Base-by-base conservation (phyloP, 2,329 filamentous ascomycete genomes). In the Calonectria naviculata region DNA sequence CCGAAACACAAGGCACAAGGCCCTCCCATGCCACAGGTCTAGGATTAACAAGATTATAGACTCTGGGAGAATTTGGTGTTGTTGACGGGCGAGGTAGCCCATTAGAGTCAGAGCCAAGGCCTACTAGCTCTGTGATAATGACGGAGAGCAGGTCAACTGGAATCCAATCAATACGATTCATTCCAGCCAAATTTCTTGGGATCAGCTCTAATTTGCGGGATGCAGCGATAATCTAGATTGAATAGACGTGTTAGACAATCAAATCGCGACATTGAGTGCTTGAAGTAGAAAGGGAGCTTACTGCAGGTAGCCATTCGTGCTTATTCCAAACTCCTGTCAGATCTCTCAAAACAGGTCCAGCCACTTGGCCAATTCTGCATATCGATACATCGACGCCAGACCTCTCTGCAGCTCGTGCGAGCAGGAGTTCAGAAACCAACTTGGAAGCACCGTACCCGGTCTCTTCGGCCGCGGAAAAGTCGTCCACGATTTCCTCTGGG, bases 91-190 rank as follows among this genome's bases (percentile, higher is more conserved):
- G 5, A 26, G 42, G 2, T 10, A 7, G 3, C n/a, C 26, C 24
- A 5, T 21, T 34, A 3, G 15, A 17, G 3, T 4, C 7, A 17
- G 12, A 9, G 28, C 6, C 6, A 19, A 38, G 21, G n/a, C 44
- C 44, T 2, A 42, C 65, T 4, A 67, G 41, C 21, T 67, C 38
- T 17, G 49, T 8, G 19, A 67, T 28, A 21, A 60, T 61, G 17
- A 41, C 7, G 1, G 49, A 46, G 13, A 67, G 41, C 7, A 60
- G 8, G 21, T 67, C 65, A 3, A 67, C 65, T 10, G 65, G 65
- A 26, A 67, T 67, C 65, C 65, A 61, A 10, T 67, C 65, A 4
- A 67, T 29, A 9, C 52, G 56, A n/a, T 49, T 67, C 65, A 41
- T 58, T 46, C 12, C 29, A 10, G 5, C 49, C 19, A 46, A 17